Percentiles rank a stretch among this genome's conserved stretches.
These are phyloP conservation scores for Sugiyamaella boreocaroliniensis DNA, from an alignment of 805 yeast genomes.

Conservation along the genomic window DNA sequence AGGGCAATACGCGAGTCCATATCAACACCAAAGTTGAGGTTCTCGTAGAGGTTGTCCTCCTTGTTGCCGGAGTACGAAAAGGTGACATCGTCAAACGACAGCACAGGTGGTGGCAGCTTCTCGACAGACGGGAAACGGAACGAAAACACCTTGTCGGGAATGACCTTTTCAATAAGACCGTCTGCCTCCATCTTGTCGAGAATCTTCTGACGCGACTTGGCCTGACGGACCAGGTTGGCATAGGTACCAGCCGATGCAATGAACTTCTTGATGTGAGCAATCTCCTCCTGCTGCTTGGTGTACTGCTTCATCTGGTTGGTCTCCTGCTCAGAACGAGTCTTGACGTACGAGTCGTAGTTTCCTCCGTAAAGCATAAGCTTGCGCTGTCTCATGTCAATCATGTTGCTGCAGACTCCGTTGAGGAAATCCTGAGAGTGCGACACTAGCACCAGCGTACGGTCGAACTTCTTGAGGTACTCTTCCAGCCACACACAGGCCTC, in stretches of 20 bases:
- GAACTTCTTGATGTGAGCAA: slow-evolving; percentile 94
- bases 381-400: slow-evolving; percentile 94
- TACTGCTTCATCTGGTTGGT: slow-evolving; percentile 98
- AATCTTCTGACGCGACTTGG: slow-evolving; percentile 98
- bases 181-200: slow-evolving; percentile 99
- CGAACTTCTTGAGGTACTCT: slow-evolving; percentile 92
- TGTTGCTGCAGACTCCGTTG: slow-evolving; percentile 96
- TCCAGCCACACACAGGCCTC: slow-evolving; percentile 99
- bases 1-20: slow-evolving; percentile 98
- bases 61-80: slow-evolving; percentile 70
- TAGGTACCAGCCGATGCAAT: slow-evolving; percentile 99
- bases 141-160: slow-evolving; percentile 85
- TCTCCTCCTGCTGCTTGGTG: slow-evolving; percentile 96
- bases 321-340: slow-evolving; percentile 90
- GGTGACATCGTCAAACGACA: slow-evolving; percentile 91
- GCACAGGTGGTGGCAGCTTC: slow-evolving; percentile 96
- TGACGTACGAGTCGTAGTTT: slow-evolving; percentile 94
- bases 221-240: slow-evolving; percentile 97
- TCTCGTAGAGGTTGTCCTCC: slow-evolving; percentile 83
- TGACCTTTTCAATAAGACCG: slow-evolving; percentile 85
- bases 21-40: slow-evolving; percentile 95
- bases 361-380: slow-evolving; percentile 80
- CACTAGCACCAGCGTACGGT: slow-evolving; percentile 85
- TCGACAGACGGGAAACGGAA: slow-evolving; percentile 94
- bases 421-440: slow-evolving; percentile 99